Evolutionary conservation across 2,329 filamentous ascomycete genomes (phyloP).

Genomic region (Trichothecium roseum): DNA sequence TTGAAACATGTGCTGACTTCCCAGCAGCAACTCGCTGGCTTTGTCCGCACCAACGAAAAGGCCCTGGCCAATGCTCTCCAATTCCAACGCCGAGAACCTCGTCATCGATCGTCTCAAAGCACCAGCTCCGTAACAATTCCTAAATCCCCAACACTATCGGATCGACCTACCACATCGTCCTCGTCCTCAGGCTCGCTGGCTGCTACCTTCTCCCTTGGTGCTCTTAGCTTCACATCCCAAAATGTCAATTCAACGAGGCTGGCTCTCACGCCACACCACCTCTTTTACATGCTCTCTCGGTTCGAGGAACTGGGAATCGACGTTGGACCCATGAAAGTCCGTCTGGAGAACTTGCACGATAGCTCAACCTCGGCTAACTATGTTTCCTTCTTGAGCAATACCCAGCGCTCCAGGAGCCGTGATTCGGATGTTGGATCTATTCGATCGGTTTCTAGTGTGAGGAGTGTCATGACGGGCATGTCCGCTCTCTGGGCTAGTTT

Average conservation of each 20-base stretch:
- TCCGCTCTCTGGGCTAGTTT: slow-evolving; percentile 86
- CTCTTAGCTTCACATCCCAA: slow-evolving; percentile 75
- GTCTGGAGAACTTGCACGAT: slow-evolving; percentile 87
- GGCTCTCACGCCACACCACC: slow-evolving; percentile 86
- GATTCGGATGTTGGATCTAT: slow-evolving; percentile 82
- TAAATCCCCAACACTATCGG: slow-evolving; percentile 46
- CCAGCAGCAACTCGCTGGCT: slow-evolving; percentile 81
- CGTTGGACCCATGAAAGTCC: slow-evolving; percentile 92
- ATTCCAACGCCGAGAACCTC: slow-evolving; percentile 60
- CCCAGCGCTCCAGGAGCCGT: slow-evolving; percentile 65
- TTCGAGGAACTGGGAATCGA: slow-evolving; percentile 88
- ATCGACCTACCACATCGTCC: slow-evolving; percentile 53
- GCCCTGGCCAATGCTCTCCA: slow-evolving; percentile 92
- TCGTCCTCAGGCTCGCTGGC: slow-evolving; percentile 68
- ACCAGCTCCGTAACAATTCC: slow-evolving; percentile 46
- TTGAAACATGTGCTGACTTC: background rate
- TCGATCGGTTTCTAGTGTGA: slow-evolving; percentile 90
- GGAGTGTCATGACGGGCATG: slow-evolving; percentile 96
- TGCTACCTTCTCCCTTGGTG: slow-evolving; percentile 76
- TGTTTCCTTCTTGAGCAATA: slow-evolving; percentile 82
- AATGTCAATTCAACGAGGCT: slow-evolving; percentile 83
- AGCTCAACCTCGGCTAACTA: slow-evolving; percentile 82
- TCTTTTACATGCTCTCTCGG: slow-evolving; percentile 90
- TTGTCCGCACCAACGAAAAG: slow-evolving; percentile 95
- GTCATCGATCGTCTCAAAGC: slow-evolving; percentile 59